Base-by-base conservation (phyloP, 805 yeast genomes). In the Spathaspora sp. region DNA sequence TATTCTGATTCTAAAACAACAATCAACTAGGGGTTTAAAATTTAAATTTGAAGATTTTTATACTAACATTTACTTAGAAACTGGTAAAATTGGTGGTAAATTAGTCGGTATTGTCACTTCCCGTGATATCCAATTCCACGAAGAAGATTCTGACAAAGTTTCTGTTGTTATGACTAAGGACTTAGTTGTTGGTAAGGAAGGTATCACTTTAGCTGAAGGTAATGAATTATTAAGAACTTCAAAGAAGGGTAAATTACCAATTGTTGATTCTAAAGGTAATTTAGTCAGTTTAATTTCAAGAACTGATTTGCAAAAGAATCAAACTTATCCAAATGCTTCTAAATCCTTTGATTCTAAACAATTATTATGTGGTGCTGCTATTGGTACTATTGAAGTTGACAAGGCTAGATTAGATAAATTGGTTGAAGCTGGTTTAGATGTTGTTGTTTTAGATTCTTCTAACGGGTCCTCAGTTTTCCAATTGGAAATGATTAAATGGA, bases 381-480 rank as follows among this genome's bases (percentile, higher is more conserved):
- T 94, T 67, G 99, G 99, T 74, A 94, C 99, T 57, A 78, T 96
- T 56, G 87, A 82, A 44, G 86, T 89, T 63, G 99, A 94, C 76
- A 88, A 81, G 68, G 86, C 80, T 64, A 90, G 99, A 78, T 81
- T 94, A 63, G 69, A 70, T 54, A 81, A 86, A 76, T 83, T 94
- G 63, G 97, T 87, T 55, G 96, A 83, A 50, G 98, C 98, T 51
- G 99, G 99, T 64, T 83, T 94, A 69, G 99, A 94, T 72, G 97
- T 94, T 58, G 97, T 94, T 56, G 85, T 94, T 54, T 64, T 94
- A 58, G 99, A 94, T 76, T 93, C 98, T 28, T 89, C 97, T 57
- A 97, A 94, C 79, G 99, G 99, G 73, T 89, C 96, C 79, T 94
- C 99, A 49, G 66, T 87, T 60, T 94, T 86, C 90, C 99, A 94